Evolutionary conservation across 2,329 filamentous ascomycete species (phyloP).

Genomic region (Truncatella angustata): DNA sequence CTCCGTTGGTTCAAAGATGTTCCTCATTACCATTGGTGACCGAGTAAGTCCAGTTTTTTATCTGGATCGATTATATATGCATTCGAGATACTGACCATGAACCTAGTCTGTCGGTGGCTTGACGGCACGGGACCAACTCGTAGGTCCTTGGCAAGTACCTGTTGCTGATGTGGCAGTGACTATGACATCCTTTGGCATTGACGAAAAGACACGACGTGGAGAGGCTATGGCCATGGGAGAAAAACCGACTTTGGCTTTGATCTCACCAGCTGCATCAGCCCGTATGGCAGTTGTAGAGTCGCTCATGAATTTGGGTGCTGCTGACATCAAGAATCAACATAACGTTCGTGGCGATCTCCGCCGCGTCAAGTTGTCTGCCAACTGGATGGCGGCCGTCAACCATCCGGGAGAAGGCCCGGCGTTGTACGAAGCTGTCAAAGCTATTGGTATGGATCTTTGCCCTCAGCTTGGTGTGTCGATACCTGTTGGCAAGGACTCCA

Average conservation of each 20-base stretch:
- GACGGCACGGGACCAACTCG: slow-evolving; percentile 88
- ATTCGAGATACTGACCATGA: not conserved
- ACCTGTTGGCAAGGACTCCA: slow-evolving; percentile 96
- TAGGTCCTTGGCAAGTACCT: slow-evolving; percentile 92
- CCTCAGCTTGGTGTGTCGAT: slow-evolving; percentile 88
- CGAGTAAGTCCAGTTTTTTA: slow-evolving; percentile 36
- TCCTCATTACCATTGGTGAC: slow-evolving; percentile 95
- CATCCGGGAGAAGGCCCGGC: slow-evolving; percentile 90
- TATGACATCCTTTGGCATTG: slow-evolving; percentile 69
- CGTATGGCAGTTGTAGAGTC: slow-evolving; percentile 96
- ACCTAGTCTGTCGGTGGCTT: slow-evolving; percentile 74
- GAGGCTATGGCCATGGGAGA: slow-evolving; percentile 97
- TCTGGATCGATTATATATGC: not conserved
- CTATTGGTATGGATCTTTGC: slow-evolving; percentile 90
- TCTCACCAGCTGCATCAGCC: slow-evolving; percentile 85
- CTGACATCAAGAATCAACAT: slow-evolving; percentile 10
- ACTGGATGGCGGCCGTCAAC: slow-evolving; percentile 98
- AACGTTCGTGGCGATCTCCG: slow-evolving; percentile 61
- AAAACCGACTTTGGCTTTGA: slow-evolving; percentile 83
- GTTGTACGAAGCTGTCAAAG: slow-evolving; percentile 89
- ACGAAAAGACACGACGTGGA: slow-evolving; percentile 70
- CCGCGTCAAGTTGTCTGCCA: slow-evolving; percentile 85
- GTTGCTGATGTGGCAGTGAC: slow-evolving; percentile 94
- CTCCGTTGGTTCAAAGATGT: slow-evolving; percentile 93
- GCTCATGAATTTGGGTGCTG: slow-evolving; percentile 85